phyloP scores from a whole-genome alignment of 1,139 yeast genomes.

The Magnusiomyces suaveolens region DNA sequence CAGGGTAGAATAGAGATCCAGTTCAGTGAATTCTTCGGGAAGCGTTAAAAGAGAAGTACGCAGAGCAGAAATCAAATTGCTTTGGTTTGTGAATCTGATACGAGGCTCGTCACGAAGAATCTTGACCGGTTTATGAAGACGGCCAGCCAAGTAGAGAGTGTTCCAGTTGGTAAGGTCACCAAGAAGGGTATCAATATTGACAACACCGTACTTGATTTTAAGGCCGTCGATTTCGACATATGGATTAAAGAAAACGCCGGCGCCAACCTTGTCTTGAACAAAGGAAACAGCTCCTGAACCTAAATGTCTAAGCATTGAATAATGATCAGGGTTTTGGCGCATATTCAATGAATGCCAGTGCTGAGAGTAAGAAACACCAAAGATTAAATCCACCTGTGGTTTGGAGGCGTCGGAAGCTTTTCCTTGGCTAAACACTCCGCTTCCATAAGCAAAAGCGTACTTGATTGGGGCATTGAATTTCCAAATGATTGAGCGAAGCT shows the following conservation, averaged over 20 bases:
- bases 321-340: slow-evolving; percentile 58
- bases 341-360: slow-evolving; percentile 72
- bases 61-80: slow-evolving; percentile 69
- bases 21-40: slow-evolving; percentile 47
- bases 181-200: slow-evolving; percentile 50
- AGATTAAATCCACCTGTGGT: slow-evolving; percentile 81
- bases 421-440: slow-evolving; percentile 86
- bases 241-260: slow-evolving; percentile 92
- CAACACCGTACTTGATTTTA: slow-evolving; percentile 78
- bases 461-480: slow-evolving; percentile 60
- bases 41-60: slow-evolving; percentile 59
- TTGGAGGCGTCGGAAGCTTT: slow-evolving; percentile 28
- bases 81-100: slow-evolving; percentile 58
- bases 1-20: slow-evolving; percentile 61
- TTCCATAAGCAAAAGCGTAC: slow-evolving; percentile 87
- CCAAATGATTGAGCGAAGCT: slow-evolving; percentile 43
- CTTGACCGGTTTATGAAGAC: slow-evolving; percentile 89
- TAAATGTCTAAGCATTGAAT: slow-evolving; percentile 53
- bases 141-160: slow-evolving; percentile 79
- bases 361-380: slow-evolving; percentile 63
- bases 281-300: slow-evolving; percentile 52
- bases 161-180: slow-evolving; percentile 75
- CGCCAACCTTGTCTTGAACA: slow-evolving; percentile 60
- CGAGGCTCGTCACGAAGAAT: slow-evolving; percentile 54
- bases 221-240: slow-evolving; percentile 57